Percentiles rank a stretch among this genome's conserved stretches.
Evolutionary conservation across 345 rosid genomes (phyloP).

Genomic region (Hibiscus tridactylites): DNA sequence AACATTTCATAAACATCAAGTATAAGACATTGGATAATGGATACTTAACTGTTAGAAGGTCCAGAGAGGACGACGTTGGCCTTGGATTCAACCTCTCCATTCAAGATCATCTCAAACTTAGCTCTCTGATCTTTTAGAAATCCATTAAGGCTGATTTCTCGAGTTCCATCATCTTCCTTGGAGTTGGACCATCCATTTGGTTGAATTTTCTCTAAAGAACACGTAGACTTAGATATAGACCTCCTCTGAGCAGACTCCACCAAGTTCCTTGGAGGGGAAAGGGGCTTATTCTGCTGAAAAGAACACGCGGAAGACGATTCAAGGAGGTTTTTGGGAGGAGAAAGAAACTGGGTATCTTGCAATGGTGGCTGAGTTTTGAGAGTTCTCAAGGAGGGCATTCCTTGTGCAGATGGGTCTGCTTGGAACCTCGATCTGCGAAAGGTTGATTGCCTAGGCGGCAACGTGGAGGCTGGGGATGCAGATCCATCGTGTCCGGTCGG

Average conservation of each 20-base stretch:
- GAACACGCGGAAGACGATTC: slow-evolving; percentile 31
- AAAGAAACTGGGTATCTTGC: slow-evolving; percentile 24
- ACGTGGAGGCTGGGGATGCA: background rate
- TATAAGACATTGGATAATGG: background rate
- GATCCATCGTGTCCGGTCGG: slow-evolving; percentile 10
- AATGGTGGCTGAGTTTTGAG: slow-evolving; percentile 21
- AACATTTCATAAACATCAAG: background rate
- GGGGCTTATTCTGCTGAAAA: slow-evolving; percentile 15
- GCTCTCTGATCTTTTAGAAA: slow-evolving; percentile 44
- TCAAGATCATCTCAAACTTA: slow-evolving; percentile 34
- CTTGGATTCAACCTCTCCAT: slow-evolving; percentile 27
- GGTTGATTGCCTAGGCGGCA: slow-evolving; percentile 38
- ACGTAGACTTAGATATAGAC: slow-evolving; percentile 38
- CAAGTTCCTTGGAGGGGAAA: slow-evolving; percentile 49
- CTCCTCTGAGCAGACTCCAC: slow-evolving; percentile 44
- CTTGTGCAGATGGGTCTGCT: slow-evolving; percentile 19
- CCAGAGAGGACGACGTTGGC: slow-evolving; percentile 52
- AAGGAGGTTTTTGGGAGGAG: slow-evolving; percentile 36
- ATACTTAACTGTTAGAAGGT: slow-evolving; percentile 51
- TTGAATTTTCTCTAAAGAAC: slow-evolving; percentile 31
- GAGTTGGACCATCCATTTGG: slow-evolving; percentile 21
- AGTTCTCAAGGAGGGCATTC: slow-evolving; percentile 23
- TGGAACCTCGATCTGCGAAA: slow-evolving; percentile 45
- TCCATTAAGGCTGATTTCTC: slow-evolving; percentile 25
- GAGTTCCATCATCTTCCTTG: slow-evolving; percentile 21